phyloP scores from a whole-genome alignment of 2,329 filamentous ascomycete genomes.

The Scortechinia acanthostroma region DNA sequence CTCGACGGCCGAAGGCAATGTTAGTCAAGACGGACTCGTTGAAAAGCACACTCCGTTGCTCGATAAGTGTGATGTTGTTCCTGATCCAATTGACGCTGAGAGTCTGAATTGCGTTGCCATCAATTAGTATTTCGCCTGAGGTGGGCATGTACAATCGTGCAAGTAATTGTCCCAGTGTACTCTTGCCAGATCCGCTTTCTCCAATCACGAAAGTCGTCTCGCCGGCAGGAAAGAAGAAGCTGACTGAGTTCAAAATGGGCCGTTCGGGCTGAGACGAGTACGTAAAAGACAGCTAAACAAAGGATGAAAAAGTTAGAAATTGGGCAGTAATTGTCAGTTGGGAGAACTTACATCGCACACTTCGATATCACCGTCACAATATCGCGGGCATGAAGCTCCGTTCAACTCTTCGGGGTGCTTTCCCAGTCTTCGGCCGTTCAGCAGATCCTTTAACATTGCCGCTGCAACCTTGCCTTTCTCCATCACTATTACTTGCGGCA shows the following conservation, averaged over 20 bases:
- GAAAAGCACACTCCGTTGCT: slow-evolving; percentile 77
- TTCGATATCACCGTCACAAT: slow-evolving; percentile 61
- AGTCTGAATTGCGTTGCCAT: slow-evolving; percentile 50
- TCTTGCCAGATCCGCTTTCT: slow-evolving; percentile 84
- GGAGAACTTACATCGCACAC: slow-evolving; percentile 51
- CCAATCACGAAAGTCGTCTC: slow-evolving; percentile 77
- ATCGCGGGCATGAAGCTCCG: slow-evolving; percentile 20
- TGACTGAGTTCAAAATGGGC: slow-evolving; percentile 49
- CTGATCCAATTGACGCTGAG: slow-evolving; percentile 69
- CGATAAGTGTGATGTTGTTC: slow-evolving; percentile 71
- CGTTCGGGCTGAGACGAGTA: slow-evolving; percentile 67
- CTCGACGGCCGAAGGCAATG: slow-evolving; percentile 61
- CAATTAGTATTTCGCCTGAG: slow-evolving; percentile 61
- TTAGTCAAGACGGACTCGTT: slow-evolving; percentile 74
- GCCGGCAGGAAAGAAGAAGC: slow-evolving; percentile 65
- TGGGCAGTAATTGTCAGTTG: not conserved
- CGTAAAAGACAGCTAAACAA: slow-evolving; percentile 65
- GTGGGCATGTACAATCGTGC: slow-evolving; percentile 68
- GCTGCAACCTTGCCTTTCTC: slow-evolving; percentile 75
- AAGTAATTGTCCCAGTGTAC: slow-evolving; percentile 75
- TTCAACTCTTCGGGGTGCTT: slow-evolving; percentile 11
- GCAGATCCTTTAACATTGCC: slow-evolving; percentile 39
- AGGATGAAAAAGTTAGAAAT: not conserved
- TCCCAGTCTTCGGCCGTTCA: slow-evolving; percentile 23
- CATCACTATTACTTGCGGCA: slow-evolving; percentile 72